A percentile compares a stretch with the other conserved stretches of the same genome.
phyloP scores from a whole-genome alignment of 257 asterid genomes.

The Cynanchum wilfordii region DNA sequence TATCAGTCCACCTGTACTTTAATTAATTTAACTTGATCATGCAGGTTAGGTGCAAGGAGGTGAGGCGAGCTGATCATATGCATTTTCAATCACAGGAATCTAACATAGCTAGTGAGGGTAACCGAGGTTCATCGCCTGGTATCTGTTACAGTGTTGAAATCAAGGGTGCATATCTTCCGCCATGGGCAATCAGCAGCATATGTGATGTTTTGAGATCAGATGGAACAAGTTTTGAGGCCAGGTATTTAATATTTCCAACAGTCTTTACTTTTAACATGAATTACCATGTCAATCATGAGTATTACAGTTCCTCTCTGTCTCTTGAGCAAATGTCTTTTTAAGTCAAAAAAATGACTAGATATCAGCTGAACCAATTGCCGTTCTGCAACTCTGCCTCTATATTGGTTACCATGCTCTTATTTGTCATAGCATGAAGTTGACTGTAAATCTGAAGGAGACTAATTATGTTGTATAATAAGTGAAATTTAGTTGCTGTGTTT shows the following conservation, averaged over 20 bases:
- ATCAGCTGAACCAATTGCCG: not conserved
- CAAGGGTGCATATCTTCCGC: conserved; percentile 69
- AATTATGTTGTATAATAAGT: too few species aligned
- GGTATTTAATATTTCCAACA: conserved; percentile 37
- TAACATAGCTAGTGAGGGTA: conserved; percentile 28
- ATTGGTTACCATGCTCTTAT: not conserved
- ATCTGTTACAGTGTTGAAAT: conserved; percentile 73
- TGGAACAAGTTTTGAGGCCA: conserved; percentile 66
- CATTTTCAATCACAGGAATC: conserved; percentile 40
- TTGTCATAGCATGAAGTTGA: too few species aligned
- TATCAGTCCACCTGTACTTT: conserved; percentile 4
- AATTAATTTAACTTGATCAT: conserved; percentile 15
- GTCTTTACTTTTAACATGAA: not conserved
- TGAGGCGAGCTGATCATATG: conserved; percentile 55
- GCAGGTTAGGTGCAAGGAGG: conserved; percentile 89
- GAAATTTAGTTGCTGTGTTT: not conserved
- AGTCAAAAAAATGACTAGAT: not conserved
- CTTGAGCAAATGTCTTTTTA: not conserved
- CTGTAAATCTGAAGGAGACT: not conserved
- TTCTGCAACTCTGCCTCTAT: not conserved
- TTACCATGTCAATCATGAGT: not conserved
- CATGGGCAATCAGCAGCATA: conserved; percentile 73
- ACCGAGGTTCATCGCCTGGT: conserved; percentile 46
- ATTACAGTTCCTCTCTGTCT: conserved; percentile 5
- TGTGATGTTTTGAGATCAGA: conserved; percentile 60